These are phyloP conservation scores for Pistacia integerrima DNA, from an alignment of 345 rosid species.

Conservation along the genomic window DNA sequence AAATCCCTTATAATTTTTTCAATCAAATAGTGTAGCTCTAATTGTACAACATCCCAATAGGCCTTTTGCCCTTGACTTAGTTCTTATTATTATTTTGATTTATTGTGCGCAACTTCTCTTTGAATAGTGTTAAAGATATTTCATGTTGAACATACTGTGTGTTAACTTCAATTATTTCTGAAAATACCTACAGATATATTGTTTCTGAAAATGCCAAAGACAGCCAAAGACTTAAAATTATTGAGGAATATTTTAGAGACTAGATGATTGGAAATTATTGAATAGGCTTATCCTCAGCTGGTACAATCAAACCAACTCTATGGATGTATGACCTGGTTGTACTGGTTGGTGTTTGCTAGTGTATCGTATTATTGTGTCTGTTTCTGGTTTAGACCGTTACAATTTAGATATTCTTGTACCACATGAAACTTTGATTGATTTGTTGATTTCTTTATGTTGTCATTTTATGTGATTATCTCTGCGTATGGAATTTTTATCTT, in stretches of 20 bases:
- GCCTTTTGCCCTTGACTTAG: not conserved
- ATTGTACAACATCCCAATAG: slow-evolving; percentile 5
- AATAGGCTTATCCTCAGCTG: not conserved
- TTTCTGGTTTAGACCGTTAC: slow-evolving; percentile 12
- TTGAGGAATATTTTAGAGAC: slow-evolving; percentile 10
- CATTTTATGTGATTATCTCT: slow-evolving; percentile 14
- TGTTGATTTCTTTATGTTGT: slow-evolving; percentile 17
- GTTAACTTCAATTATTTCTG: not conserved
- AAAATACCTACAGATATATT: not conserved
- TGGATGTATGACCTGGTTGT: not conserved
- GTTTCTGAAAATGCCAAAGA: slow-evolving; percentile 13
- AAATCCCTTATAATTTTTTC: too few relatives aligned
- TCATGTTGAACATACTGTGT: not conserved
- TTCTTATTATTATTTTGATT: not conserved
- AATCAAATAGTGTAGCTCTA: slow-evolving; percentile 1
- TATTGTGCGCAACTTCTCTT: not conserved
- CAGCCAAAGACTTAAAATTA: not conserved
- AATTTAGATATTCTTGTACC: slow-evolving; percentile 16
- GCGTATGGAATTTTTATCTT: not conserved
- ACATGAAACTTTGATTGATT: slow-evolving; percentile 13
- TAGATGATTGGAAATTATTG: slow-evolving; percentile 4
- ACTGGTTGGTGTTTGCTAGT: not conserved
- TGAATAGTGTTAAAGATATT: not conserved
- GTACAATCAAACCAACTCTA: not conserved
- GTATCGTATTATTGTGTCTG: slow-evolving; percentile 15